phyloP scores from a whole-genome alignment of 805 yeast species.

The Cyberlindnera bimundalis region DNA sequence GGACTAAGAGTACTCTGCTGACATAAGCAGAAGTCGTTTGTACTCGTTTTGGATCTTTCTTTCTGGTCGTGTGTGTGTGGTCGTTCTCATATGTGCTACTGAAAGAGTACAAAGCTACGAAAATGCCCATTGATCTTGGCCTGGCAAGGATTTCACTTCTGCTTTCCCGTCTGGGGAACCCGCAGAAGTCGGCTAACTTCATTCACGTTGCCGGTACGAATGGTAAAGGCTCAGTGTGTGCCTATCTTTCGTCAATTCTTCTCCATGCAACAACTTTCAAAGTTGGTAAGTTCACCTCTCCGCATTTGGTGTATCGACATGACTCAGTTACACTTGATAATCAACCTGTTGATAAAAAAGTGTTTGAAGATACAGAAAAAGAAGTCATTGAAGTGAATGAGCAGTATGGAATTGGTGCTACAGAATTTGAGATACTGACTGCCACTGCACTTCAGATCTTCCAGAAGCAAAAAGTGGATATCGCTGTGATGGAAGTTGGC shows the following conservation, averaged over 20 bases:
- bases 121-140: constrained; percentile 51
- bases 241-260: constrained; percentile 72
- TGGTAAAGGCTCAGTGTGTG: constrained; percentile 92
- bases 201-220: constrained; percentile 97
- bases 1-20: too few relatives aligned
- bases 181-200: constrained; percentile 59
- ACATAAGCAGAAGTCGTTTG: too few relatives aligned
- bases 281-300: constrained; percentile 85
- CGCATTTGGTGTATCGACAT: constrained; percentile 69
- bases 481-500: constrained; percentile 92
- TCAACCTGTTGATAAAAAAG: constrained; percentile 42
- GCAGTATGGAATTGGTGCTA: constrained; percentile 52
- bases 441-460: constrained; percentile 83
- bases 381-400: constrained; percentile 41
- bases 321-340: constrained; percentile 75
- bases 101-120: too few relatives aligned
- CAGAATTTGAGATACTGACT: constrained; percentile 85
- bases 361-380: constrained; percentile 44
- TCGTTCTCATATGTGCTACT: too few relatives aligned
- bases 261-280: constrained; percentile 35
- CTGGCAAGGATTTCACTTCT: constrained; percentile 47
- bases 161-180: constrained; percentile 56
- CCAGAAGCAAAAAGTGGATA: constrained; percentile 50
- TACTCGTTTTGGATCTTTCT: too few relatives aligned
- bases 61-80: too few relatives aligned